Percentiles rank a stretch among this genome's conserved stretches.
These are phyloP conservation scores for Cairneyella variabilis DNA, from an alignment of 495 filamentous ascomycete species.

Conservation along the genomic window DNA sequence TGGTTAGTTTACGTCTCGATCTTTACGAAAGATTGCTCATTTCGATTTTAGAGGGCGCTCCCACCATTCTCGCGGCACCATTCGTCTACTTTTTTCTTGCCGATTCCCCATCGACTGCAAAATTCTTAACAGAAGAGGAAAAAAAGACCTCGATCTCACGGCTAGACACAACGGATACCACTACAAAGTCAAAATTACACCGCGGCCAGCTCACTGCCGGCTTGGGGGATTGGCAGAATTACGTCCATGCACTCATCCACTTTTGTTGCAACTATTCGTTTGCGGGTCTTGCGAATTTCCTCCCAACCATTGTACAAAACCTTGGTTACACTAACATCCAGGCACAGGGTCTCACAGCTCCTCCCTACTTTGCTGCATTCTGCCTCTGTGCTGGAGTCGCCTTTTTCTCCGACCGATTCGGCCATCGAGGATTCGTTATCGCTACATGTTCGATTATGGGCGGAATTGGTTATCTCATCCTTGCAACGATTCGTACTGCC, in stretches of 20 bases:
- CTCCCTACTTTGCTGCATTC: constrained; percentile 73
- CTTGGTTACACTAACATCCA: constrained; percentile 68
- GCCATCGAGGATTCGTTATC: constrained; percentile 61
- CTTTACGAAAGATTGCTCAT: constrained; percentile 40
- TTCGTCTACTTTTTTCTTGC: constrained; percentile 69
- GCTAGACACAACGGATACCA: constrained; percentile 57
- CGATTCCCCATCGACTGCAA: constrained; percentile 62
- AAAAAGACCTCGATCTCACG: constrained; percentile 66
- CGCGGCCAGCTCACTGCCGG: too few species aligned
- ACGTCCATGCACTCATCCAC: constrained; percentile 56
- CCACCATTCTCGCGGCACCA: constrained; percentile 61
- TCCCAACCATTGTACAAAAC: constrained; percentile 71
- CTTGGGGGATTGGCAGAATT: constrained; percentile 66
- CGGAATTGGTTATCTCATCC: constrained; percentile 40
- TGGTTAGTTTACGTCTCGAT: constrained; percentile 58
- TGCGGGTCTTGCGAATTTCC: constrained; percentile 74
- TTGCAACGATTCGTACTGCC: constrained; percentile 39
- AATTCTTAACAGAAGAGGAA: constrained; percentile 66
- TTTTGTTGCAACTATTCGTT: constrained; percentile 59
- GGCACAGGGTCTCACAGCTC: constrained; percentile 72
- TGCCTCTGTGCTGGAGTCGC: constrained; percentile 60
- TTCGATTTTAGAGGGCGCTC: constrained; percentile 53
- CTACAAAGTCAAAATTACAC: constrained; percentile 23
- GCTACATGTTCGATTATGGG: constrained; percentile 53
- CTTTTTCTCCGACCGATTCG: constrained; percentile 59